These are phyloP conservation scores for Orbilia oligospora DNA, from an alignment of 2,329 filamentous ascomycete species.

Conservation along the genomic window DNA sequence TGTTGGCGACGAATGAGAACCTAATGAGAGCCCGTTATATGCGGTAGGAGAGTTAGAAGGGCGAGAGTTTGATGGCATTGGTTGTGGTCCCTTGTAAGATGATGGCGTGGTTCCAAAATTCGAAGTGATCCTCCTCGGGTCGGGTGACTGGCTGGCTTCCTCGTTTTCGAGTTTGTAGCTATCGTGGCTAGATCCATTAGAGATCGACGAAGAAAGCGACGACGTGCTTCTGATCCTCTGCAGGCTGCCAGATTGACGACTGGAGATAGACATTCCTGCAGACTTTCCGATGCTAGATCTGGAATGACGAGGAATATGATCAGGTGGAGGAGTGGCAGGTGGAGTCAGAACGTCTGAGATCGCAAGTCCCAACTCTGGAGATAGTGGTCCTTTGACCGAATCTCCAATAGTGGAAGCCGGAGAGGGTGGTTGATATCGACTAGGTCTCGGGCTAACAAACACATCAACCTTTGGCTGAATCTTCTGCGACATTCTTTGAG, in stretches of 20 bases:
- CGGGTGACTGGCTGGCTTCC: slow-evolving; percentile 26
- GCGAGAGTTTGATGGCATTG: slow-evolving; percentile 47
- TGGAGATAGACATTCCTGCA: slow-evolving; percentile 9
- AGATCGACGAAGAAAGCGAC: slow-evolving; percentile 44
- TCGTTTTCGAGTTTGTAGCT: slow-evolving; percentile 40
- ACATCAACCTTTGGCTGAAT: slow-evolving; percentile 27
- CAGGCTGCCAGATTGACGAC: slow-evolving; percentile 36
- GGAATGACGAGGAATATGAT: slow-evolving; percentile 38
- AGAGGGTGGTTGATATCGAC: slow-evolving; percentile 67
- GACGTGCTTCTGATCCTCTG: slow-evolving; percentile 57
- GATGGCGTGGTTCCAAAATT: slow-evolving; percentile 17
- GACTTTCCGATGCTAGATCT: slow-evolving; percentile 53
- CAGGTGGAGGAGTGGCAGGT: slow-evolving; percentile 53
- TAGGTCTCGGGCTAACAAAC: slow-evolving; percentile 30
- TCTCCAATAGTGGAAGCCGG: slow-evolving; percentile 69
- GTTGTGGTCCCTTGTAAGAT: slow-evolving; percentile 25
- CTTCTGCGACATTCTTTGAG: slow-evolving; percentile 16
- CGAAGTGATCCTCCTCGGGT: slow-evolving; percentile 40
- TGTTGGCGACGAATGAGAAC: slow-evolving; percentile 13
- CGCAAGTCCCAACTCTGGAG: slow-evolving; percentile 47
- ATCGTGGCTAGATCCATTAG: slow-evolving; percentile 45
- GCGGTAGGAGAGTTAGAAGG: slow-evolving; percentile 64
- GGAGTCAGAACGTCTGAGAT: slow-evolving; percentile 56
- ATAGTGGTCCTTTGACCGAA: slow-evolving; percentile 44
- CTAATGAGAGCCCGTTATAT: slow-evolving; percentile 64